Percentiles rank a stretch among this genome's conserved stretches.
phyloP scores from a whole-genome alignment of 2,329 filamentous ascomycete species.

The Zalaria sp. region DNA sequence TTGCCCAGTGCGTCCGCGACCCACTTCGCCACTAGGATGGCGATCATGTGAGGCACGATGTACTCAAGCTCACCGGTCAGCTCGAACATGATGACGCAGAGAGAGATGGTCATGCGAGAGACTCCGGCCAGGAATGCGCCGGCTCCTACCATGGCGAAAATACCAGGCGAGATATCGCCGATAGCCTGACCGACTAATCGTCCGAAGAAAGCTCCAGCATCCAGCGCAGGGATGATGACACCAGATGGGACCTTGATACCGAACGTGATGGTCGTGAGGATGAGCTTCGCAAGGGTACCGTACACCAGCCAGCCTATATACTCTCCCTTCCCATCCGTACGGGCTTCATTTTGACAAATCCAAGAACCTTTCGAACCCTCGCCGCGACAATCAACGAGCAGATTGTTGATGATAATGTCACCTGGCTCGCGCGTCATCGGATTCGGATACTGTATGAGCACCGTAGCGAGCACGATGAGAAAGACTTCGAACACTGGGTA shows the following conservation, averaged over 20 bases:
- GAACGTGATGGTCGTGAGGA: conserved; percentile 44
- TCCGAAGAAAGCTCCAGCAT: conserved; percentile 44
- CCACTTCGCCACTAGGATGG: conserved; percentile 46
- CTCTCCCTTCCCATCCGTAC: conserved; percentile 15
- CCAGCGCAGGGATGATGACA: conserved; percentile 46
- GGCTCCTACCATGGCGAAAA: conserved; percentile 47
- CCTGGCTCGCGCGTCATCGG: conserved; percentile 40
- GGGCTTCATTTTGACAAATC: conserved; percentile 37
- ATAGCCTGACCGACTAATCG: conserved; percentile 35
- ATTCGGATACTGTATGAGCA: conserved; percentile 42
- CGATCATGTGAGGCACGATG: conserved; percentile 44
- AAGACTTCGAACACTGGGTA: conserved; percentile 43
- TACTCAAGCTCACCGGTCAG: conserved; percentile 45
- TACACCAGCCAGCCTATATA: conserved; percentile 40
- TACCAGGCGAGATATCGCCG: conserved; percentile 37
- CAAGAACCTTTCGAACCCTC: conserved; percentile 23
- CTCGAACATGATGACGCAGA: conserved; percentile 49
- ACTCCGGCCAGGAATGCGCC: conserved; percentile 46
- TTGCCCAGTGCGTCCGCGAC: conserved; percentile 38
- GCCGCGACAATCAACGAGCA: conserved; percentile 40
- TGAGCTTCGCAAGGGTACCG: conserved; percentile 39
- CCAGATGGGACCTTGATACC: conserved; percentile 47
- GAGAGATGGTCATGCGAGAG: conserved; percentile 42
- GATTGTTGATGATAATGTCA: conserved; percentile 41
- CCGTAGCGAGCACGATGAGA: conserved; percentile 39